phyloP scores from a whole-genome alignment of 306 rosid species.

The Arachis hypogaea region DNA sequence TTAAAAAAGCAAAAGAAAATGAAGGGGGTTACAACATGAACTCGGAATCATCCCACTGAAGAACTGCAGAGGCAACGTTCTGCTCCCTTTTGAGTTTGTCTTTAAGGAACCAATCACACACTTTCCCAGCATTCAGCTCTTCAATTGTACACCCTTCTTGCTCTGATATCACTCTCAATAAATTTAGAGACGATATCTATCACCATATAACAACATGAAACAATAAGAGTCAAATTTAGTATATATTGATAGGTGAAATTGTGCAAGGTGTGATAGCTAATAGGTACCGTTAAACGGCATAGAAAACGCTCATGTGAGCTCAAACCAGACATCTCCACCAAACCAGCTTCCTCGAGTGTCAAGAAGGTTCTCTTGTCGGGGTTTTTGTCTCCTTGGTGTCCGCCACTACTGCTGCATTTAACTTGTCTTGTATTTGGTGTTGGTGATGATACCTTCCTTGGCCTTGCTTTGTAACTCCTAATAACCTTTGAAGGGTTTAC shows the following conservation, averaged over 20 bases:
- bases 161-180: conserved; percentile 81
- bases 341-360: conserved; percentile 83
- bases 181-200: conserved; percentile 82
- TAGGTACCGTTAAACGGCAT: conserved; percentile 77
- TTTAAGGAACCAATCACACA: conserved; percentile 52
- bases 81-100: conserved; percentile 67
- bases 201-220: neutral
- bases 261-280: too few species aligned
- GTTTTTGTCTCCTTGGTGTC: conserved; percentile 41
- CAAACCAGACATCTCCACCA: conserved; percentile 87
- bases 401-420: conserved; percentile 43
- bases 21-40: conserved; percentile 43
- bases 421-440: conserved; percentile 19
- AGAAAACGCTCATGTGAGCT: conserved; percentile 83
- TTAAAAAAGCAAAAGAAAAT: neutral
- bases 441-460: conserved; percentile 4
- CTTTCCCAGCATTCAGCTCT: conserved; percentile 81
- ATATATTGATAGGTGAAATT: too few species aligned
- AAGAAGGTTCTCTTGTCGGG: conserved; percentile 59
- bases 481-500: conserved; percentile 34
- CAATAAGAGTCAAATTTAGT: neutral
- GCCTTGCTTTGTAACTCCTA: conserved; percentile 22
- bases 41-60: conserved; percentile 92
- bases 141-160: conserved; percentile 87
- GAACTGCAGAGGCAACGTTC: conserved; percentile 78